phyloP scores from a whole-genome alignment of 2,329 filamentous ascomycete species.

The Alternaria panax region DNA sequence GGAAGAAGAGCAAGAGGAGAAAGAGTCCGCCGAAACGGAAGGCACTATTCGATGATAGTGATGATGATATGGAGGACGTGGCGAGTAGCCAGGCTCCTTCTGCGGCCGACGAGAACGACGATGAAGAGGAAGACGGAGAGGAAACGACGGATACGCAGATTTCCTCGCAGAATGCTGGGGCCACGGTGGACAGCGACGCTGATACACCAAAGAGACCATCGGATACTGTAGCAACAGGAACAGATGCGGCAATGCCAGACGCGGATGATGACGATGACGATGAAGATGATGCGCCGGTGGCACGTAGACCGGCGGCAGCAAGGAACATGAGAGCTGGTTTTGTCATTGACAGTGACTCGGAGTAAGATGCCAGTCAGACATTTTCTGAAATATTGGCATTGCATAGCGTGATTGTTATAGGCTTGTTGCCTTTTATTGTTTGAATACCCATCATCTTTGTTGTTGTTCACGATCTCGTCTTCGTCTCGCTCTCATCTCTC shows the following conservation, averaged over 20 bases:
- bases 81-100: slow-evolving; percentile 41
- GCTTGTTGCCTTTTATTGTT: background rate
- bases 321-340: slow-evolving; percentile 53
- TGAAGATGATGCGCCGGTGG: slow-evolving; percentile 48
- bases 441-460: slow-evolving; percentile 1
- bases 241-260: slow-evolving; percentile 33
- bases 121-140: slow-evolving; percentile 41
- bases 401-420: background rate
- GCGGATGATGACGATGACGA: slow-evolving; percentile 54
- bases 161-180: slow-evolving; percentile 46
- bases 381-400: background rate
- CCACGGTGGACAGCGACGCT: slow-evolving; percentile 18
- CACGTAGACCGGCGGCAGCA: slow-evolving; percentile 43
- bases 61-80: slow-evolving; percentile 32
- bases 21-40: slow-evolving; percentile 45
- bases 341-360: slow-evolving; percentile 56
- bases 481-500: background rate
- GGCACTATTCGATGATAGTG: slow-evolving; percentile 41
- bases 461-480: background rate
- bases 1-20: slow-evolving; percentile 38
- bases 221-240: slow-evolving; percentile 39
- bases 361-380: slow-evolving; percentile 26
- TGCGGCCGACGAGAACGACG: slow-evolving; percentile 29
- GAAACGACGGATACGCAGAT: slow-evolving; percentile 51
- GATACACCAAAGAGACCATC: slow-evolving; percentile 20